A percentile compares a stretch with the other conserved stretches of the same genome.
phyloP scores from a whole-genome alignment of 192 early-diverging fungal genomes.

The Mortierella alpina region DNA sequence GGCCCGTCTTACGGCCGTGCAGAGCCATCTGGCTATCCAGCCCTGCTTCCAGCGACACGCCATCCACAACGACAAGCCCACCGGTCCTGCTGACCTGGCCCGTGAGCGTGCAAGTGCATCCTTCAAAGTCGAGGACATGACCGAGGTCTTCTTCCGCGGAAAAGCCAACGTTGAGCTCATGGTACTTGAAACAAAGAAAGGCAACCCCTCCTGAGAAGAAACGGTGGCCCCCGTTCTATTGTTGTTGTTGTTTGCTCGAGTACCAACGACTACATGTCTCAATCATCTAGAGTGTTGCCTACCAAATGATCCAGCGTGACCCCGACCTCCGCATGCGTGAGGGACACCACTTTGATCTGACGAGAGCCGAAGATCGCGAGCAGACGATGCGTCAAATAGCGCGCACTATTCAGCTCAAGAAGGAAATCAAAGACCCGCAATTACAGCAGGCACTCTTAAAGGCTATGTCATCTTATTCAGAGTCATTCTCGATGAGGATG shows the following conservation, averaged over 20 bases:
- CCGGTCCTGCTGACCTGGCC: conserved; percentile 59
- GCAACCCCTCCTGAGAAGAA: neutral
- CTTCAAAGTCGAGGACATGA: conserved; percentile 62
- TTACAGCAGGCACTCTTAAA: conserved; percentile 34
- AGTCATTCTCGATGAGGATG: conserved; percentile 67
- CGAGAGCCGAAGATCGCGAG: conserved; percentile 58
- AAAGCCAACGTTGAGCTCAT: conserved; percentile 55
- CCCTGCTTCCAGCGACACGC: conserved; percentile 39
- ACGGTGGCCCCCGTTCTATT: neutral
- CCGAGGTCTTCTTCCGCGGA: conserved; percentile 52
- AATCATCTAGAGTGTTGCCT: conserved; percentile 46
- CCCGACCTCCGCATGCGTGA: conserved; percentile 56
- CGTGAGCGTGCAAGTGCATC: conserved; percentile 60
- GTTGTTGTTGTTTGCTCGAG: neutral
- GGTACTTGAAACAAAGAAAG: conserved; percentile 29
- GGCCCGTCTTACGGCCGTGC: conserved; percentile 41
- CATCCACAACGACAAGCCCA: conserved; percentile 46
- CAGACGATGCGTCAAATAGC: conserved; percentile 66
- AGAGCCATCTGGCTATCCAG: conserved; percentile 47
- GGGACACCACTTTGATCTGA: conserved; percentile 58
- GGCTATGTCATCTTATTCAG: conserved; percentile 57
- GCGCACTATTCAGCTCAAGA: conserved; percentile 29
- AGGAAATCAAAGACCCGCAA: conserved; percentile 40
- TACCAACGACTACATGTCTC: neutral
- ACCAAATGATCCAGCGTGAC: conserved; percentile 61